A percentile compares a stretch with the other conserved stretches of the same genome.
phyloP scores from a whole-genome alignment of 2,329 filamentous ascomycete species.

The Aspergillus sp. region DNA sequence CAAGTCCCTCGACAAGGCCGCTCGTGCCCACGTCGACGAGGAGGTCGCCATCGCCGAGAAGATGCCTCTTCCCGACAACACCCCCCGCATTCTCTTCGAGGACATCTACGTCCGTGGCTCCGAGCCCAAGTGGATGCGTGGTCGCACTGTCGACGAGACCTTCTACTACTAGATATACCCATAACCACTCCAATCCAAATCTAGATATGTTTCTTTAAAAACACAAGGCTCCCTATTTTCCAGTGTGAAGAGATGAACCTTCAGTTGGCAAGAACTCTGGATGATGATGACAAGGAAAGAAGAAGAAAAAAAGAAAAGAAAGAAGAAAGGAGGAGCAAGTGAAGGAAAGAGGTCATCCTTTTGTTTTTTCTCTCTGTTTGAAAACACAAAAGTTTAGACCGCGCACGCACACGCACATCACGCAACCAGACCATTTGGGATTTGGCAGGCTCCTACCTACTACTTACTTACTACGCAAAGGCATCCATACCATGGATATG shows the following conservation, averaged over 20 bases:
- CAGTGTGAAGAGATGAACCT: no score
- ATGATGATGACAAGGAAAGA: slow-evolving; percentile 1
- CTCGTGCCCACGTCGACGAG: slow-evolving; percentile 78
- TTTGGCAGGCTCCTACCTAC: slow-evolving; percentile 16
- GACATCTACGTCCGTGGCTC: slow-evolving; percentile 90
- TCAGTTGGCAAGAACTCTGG: no score
- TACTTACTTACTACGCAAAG: slow-evolving; percentile 6
- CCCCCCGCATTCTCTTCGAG: slow-evolving; percentile 83
- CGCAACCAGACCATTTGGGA: slow-evolving; percentile 10
- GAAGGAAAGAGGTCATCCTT: not conserved
- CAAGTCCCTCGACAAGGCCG: slow-evolving; percentile 94
- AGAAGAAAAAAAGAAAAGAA: not conserved
- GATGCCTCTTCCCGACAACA: slow-evolving; percentile 79
- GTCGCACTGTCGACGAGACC: slow-evolving; percentile 88
- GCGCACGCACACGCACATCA: not conserved
- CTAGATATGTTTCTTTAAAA: not conserved
- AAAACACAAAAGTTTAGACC: not conserved
- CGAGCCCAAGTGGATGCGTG: slow-evolving; percentile 85
- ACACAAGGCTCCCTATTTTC: no score
- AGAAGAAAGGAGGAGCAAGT: not conserved
- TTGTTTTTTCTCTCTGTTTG: not conserved
- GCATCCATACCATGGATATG: slow-evolving; percentile 28
- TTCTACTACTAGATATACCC: slow-evolving; percentile 65
- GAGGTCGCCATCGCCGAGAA: slow-evolving; percentile 90
- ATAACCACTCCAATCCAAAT: not conserved